Conservation (phyloP, 768 basidiomycete genomes). For the Butyriboletus loyo region DNA sequence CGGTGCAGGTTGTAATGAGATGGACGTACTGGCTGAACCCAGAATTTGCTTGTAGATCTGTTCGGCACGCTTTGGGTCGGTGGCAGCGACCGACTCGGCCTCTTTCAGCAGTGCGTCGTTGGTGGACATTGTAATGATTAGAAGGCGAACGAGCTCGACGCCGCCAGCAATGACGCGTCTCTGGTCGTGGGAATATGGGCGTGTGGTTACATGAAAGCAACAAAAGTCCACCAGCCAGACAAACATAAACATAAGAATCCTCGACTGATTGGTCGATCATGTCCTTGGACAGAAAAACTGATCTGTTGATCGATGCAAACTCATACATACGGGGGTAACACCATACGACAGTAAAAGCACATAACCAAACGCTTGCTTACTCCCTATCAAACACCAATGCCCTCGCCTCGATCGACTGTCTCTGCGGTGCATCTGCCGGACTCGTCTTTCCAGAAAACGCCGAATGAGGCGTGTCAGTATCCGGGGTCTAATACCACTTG, state of each 20-base stretch:
- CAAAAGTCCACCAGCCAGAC: no score
- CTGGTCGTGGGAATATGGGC: constrained; percentile 21
- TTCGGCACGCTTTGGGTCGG: constrained; percentile 64
- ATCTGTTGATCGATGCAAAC: no score
- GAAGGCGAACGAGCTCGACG: neutral
- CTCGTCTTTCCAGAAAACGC: constrained; percentile 37
- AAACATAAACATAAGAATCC: no score
- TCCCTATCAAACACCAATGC: constrained; percentile 38
- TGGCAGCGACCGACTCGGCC: constrained; percentile 46
- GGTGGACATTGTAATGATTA: constrained; percentile 20
- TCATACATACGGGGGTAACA: no score
- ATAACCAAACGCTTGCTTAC: constrained; percentile 7
- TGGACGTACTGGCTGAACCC: constrained; percentile 32
- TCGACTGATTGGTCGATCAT: no score
- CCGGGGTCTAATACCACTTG: no score
- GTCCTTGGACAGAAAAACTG: no score
- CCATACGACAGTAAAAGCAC: no score
- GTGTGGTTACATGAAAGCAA: no score
- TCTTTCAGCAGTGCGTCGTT: constrained; percentile 34
- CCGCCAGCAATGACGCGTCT: constrained; percentile 25
- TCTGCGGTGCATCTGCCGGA: constrained; percentile 30
- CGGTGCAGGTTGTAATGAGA: neutral
- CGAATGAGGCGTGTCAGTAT: constrained; percentile 13
- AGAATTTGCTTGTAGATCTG: constrained; percentile 73
- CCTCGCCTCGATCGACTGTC: constrained; percentile 41